Conservation (phyloP, 768 basidiomycete genomes). For the Suillus paluster region DNA sequence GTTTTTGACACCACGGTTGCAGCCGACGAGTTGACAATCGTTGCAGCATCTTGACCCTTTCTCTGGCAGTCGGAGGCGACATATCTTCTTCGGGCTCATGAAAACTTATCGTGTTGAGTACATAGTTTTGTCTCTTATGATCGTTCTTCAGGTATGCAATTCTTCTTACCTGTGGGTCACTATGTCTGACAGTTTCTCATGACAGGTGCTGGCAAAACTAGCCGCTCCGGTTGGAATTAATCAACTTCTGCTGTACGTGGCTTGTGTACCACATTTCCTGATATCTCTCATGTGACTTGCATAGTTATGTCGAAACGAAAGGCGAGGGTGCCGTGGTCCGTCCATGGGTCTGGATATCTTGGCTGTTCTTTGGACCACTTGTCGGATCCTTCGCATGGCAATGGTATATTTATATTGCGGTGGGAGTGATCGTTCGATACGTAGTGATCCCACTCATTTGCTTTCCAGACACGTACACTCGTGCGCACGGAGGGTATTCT, state of each 20-base stretch:
- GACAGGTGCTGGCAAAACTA: slow-evolving; percentile 26
- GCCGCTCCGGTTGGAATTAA: slow-evolving; percentile 37
- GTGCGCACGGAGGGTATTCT: slow-evolving; percentile 56
- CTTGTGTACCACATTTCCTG: background rate
- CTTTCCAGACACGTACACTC: slow-evolving; percentile 43
- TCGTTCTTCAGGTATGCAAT: slow-evolving; percentile 14
- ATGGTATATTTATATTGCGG: slow-evolving; percentile 51
- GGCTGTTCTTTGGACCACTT: slow-evolving; percentile 53
- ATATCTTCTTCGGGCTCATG: slow-evolving; percentile 22
- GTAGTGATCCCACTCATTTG: background rate
- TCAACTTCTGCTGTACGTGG: slow-evolving; percentile 31
- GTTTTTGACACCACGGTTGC: slow-evolving; percentile 7
- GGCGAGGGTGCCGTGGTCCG: slow-evolving; percentile 52
- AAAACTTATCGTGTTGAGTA: slow-evolving; percentile 16
- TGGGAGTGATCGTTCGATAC: slow-evolving; percentile 17
- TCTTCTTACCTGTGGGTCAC: background rate
- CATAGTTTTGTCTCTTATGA: slow-evolving; percentile 7
- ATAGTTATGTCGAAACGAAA: slow-evolving; percentile 61
- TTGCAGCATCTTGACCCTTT: slow-evolving; percentile 32
- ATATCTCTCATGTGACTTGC: background rate
- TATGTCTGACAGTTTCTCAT: background rate
- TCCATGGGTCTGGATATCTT: slow-evolving; percentile 73
- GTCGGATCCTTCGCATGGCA: slow-evolving; percentile 50
- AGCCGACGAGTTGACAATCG: background rate
- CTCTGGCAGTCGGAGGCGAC: slow-evolving; percentile 15